Conservation (phyloP, 2,329 filamentous ascomycete genomes). For the Cercospora zeina region DNA sequence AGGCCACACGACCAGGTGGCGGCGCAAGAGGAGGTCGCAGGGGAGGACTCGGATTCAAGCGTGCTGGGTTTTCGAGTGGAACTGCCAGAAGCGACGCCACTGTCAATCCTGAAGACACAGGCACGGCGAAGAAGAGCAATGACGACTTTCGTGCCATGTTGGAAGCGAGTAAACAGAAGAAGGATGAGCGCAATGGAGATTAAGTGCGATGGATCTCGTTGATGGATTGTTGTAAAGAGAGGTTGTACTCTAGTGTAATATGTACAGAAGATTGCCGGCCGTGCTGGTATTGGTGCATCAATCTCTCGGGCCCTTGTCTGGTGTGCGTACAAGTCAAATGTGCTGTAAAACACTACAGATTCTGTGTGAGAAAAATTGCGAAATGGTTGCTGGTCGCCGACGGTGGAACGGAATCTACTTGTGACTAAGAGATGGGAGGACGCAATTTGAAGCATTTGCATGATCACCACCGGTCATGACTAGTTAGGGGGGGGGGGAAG, state of each 20-base stretch:
- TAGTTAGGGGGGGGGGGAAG: too few relatives aligned
- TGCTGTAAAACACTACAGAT: too few relatives aligned
- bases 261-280: slow-evolving; percentile 4
- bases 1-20: slow-evolving; percentile 50
- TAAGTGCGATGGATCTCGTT: neutral
- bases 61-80: slow-evolving; percentile 38
- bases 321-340: neutral
- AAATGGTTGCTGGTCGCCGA: too few relatives aligned
- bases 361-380: too few relatives aligned
- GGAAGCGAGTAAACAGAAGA: slow-evolving; percentile 44
- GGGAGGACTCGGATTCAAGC: slow-evolving; percentile 54
- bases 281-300: neutral
- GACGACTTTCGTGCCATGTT: slow-evolving; percentile 60
- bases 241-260: slow-evolving; percentile 11
- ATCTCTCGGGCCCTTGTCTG: neutral
- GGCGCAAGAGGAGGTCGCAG: slow-evolving; percentile 48
- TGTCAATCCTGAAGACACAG: slow-evolving; percentile 30
- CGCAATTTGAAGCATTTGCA: too few relatives aligned
- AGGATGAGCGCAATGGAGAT: slow-evolving; percentile 31
- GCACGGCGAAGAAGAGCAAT: slow-evolving; percentile 54
- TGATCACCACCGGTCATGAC: too few relatives aligned
- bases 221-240: neutral
- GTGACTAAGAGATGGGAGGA: too few relatives aligned
- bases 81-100: slow-evolving; percentile 29
- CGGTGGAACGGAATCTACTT: too few relatives aligned